Evolutionary conservation across 169 alveolate species (phyloP), one percentile per base, ranked within the genome.

Genomic region (Eimeria tenella): DNA sequence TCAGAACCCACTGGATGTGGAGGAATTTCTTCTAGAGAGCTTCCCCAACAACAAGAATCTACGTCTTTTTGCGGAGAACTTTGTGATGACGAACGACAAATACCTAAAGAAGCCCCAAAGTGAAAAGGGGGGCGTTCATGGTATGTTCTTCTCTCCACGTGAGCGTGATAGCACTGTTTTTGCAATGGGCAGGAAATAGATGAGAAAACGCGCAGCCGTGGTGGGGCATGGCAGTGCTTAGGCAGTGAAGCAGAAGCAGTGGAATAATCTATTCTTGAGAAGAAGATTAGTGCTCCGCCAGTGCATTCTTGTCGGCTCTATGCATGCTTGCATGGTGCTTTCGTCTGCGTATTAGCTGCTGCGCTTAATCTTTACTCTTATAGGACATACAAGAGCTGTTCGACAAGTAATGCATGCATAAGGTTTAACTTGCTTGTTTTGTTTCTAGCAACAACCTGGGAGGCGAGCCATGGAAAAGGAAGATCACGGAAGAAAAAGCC

Each of bases 1-100:
- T 17, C 88, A 79, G 88, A 79, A 79, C 70, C 88, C 88, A 58
- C 71, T 79, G 52, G 88, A 79, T 5, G 88, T 79, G 88, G 88
- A 79, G 56, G 88, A 79, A 42, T 79, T 79, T 23, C 70, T 79
- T 31, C 70, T 53, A 23, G 88, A 79, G 62, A 79, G 88, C 31
- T 79, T 79, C 52, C 88, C 88, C 70, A 55, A 42, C 88, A 65
- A 79, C 88, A 79, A 79, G 52, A 25, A 79, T n/a, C 62, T 79
- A 10, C 88, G 88, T 13, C 88, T 79, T 21, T 79, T 79, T 50
- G 88, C 88, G 19, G 88, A 79, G 9, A 79, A 79, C 70, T 79
- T 79, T 70, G 88, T 79, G 4, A 53, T 79, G 88, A 55, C 88
- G 50, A 79, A 79, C 19, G 88, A 79, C 65, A 79, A 79, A 52